These are phyloP conservation scores for Gracilaria vermiculophylla DNA, from an alignment of 23 red algal species.

Conservation along the genomic window DNA sequence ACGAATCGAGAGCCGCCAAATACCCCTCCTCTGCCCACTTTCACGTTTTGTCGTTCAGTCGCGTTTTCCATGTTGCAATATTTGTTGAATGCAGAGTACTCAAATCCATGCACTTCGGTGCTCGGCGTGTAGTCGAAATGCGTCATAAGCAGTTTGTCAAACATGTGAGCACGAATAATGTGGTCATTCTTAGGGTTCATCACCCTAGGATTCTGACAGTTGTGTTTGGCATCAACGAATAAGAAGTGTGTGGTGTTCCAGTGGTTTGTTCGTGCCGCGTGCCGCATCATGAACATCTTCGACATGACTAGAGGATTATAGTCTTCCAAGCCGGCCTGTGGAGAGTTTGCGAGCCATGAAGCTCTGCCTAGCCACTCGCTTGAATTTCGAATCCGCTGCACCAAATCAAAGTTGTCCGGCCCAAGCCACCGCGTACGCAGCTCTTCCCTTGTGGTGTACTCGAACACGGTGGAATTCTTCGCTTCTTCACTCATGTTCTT, in stretches of 20 bases:
- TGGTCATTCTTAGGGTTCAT: constrained; percentile 51
- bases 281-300: constrained; percentile 70
- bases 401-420: constrained; percentile 51
- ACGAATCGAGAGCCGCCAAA: constrained; percentile 57
- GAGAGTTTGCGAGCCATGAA: constrained; percentile 57
- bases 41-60: constrained; percentile 24
- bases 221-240: constrained; percentile 62
- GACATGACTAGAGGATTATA: constrained; percentile 63
- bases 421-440: constrained; percentile 47
- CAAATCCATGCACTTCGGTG: constrained; percentile 60
- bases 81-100: constrained; percentile 30
- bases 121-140: constrained; percentile 50
- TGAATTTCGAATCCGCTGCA: constrained; percentile 36
- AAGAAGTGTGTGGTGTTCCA: constrained; percentile 65
- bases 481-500: constrained; percentile 26
- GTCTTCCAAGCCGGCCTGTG: constrained; percentile 23
- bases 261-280: constrained; percentile 43
- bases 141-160: constrained; percentile 58
- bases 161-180: constrained; percentile 61
- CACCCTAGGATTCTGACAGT: constrained; percentile 23
- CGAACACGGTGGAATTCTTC: constrained; percentile 43
- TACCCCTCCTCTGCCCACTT: constrained; percentile 45
- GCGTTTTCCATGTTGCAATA: constrained; percentile 45
- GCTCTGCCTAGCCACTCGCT: constrained; percentile 15
- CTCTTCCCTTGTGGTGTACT: constrained; percentile 26